Percentiles rank a stretch among this genome's conserved stretches.
Evolutionary conservation across 176 grass and related monocot genomes (phyloP).

Genomic region (Triticum turgidum): DNA sequence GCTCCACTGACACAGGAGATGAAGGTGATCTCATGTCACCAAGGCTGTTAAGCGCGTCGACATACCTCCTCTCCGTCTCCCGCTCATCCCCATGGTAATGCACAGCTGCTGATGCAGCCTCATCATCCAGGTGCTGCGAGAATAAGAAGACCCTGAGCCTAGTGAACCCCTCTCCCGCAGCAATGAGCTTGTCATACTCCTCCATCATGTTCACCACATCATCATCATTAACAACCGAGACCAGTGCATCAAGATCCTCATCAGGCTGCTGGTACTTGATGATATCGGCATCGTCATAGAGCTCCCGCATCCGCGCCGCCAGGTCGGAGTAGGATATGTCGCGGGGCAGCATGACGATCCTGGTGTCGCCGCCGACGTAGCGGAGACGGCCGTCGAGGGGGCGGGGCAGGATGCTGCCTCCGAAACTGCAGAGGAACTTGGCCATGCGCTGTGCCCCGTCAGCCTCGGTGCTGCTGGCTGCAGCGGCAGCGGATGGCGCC

Average conservation of each 20-base stretch:
- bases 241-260: slow-evolving; percentile 88
- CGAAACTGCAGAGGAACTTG: slow-evolving; percentile 96
- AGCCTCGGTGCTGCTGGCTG: slow-evolving; percentile 8
- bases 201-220: slow-evolving; percentile 99
- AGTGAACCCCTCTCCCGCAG: slow-evolving; percentile 56
- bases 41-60: slow-evolving; percentile 85
- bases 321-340: slow-evolving; percentile 55
- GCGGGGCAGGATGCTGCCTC: slow-evolving; percentile 84
- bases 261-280: slow-evolving; percentile 98
- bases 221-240: slow-evolving; percentile 91
- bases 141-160: slow-evolving; percentile 87
- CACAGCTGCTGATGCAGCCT: slow-evolving; percentile 33
- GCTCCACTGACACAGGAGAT: slow-evolving; percentile 52
- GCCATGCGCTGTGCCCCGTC: slow-evolving; percentile 55
- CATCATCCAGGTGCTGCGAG: slow-evolving; percentile 62
- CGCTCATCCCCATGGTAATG: slow-evolving; percentile 63
- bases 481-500: slow-evolving; percentile 10
- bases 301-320: slow-evolving; percentile 58
- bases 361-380: slow-evolving; percentile 83
- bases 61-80: slow-evolving; percentile 84
- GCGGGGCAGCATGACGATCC: slow-evolving; percentile 63
- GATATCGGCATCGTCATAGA: slow-evolving; percentile 68
- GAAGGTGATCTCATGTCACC: slow-evolving; percentile 54
- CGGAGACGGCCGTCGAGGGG: slow-evolving; percentile 72
- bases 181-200: slow-evolving; percentile 94